These are phyloP conservation scores for Crucibulum laeve DNA, from an alignment of 768 basidiomycete species.

Conservation along the genomic window DNA sequence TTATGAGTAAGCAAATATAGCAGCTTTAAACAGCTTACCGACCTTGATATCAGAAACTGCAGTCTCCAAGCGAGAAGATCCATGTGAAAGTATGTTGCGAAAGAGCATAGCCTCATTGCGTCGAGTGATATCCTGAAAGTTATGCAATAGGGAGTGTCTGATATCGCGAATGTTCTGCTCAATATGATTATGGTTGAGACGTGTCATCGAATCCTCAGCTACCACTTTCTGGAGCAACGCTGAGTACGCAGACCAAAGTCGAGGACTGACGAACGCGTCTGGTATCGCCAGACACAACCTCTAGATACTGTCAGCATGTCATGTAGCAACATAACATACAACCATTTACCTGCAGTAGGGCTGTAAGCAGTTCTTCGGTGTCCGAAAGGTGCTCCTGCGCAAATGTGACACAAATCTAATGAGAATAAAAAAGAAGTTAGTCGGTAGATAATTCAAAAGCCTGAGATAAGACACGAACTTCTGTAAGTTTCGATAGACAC, in stretches of 20 bases:
- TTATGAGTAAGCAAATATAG: slow-evolving; percentile 5
- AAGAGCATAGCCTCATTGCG: slow-evolving; percentile 84
- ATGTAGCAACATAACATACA: background rate
- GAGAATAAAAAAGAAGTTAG: too few relatives aligned
- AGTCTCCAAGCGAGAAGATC: slow-evolving; percentile 54
- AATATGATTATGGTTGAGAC: slow-evolving; percentile 24
- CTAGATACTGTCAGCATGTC: slow-evolving; percentile 27
- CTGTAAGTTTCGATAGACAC: slow-evolving; percentile 59
- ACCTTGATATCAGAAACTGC: slow-evolving; percentile 55
- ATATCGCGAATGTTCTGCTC: slow-evolving; percentile 39
- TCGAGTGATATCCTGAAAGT: slow-evolving; percentile 64
- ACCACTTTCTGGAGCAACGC: slow-evolving; percentile 43
- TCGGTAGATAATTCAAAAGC: too few relatives aligned
- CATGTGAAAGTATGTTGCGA: slow-evolving; percentile 56
- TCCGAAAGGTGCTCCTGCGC: slow-evolving; percentile 52
- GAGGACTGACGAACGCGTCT: slow-evolving; percentile 72
- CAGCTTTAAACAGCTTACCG: slow-evolving; percentile 1
- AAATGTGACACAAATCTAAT: slow-evolving; percentile 53
- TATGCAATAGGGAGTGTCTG: slow-evolving; percentile 46
- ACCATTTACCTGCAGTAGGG: slow-evolving; percentile 56
- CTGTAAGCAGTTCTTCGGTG: slow-evolving; percentile 48
- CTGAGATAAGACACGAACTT: slow-evolving; percentile 42
- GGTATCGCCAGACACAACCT: slow-evolving; percentile 66
- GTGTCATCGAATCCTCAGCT: slow-evolving; percentile 30
- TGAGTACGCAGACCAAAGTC: slow-evolving; percentile 57